phyloP scores from a whole-genome alignment of 176 grass and related monocot species.

The Oryza officinalis region DNA sequence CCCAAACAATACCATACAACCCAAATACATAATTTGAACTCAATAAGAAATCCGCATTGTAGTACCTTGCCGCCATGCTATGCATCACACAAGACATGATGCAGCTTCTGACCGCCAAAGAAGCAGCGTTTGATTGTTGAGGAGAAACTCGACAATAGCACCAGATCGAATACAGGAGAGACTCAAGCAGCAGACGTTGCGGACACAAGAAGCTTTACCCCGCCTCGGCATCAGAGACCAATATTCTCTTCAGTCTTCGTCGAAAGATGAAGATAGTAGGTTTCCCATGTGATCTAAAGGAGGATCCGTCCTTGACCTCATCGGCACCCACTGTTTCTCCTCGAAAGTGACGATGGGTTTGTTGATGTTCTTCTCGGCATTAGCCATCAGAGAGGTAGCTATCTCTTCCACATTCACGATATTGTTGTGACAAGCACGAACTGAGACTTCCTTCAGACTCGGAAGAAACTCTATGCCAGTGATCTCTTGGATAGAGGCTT shows the following conservation, averaged over 20 bases:
- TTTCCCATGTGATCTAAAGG: conserved; percentile 27
- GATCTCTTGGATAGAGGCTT: conserved; percentile 8
- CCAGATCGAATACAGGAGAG: too few species aligned
- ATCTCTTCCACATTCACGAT: not conserved
- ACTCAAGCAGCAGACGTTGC: too few species aligned
- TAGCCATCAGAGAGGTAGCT: not conserved
- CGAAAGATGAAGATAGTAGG: not conserved
- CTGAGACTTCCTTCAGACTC: conserved; percentile 9
- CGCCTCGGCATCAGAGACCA: too few species aligned
- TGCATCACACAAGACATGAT: too few species aligned
- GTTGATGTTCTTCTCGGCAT: conserved; percentile 13
- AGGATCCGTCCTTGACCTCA: conserved; percentile 10
- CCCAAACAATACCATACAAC: too few species aligned
- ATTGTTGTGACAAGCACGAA: not conserved
- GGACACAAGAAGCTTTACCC: too few species aligned
- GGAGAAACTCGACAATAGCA: too few species aligned
- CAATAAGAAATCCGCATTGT: too few species aligned
- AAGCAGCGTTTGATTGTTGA: too few species aligned
- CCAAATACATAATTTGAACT: not conserved
- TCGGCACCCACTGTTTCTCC: conserved; percentile 7
- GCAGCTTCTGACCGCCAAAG: too few species aligned
- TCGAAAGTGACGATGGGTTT: conserved; percentile 20
- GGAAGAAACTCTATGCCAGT: conserved; percentile 35
- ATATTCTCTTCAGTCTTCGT: not conserved
- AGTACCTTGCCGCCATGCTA: too few species aligned